Percentiles rank a stretch among this genome's conserved stretches.
Evolutionary conservation across 805 yeast species (phyloP).

Genomic region (Cyberlindnera euphorbiiphila): DNA sequence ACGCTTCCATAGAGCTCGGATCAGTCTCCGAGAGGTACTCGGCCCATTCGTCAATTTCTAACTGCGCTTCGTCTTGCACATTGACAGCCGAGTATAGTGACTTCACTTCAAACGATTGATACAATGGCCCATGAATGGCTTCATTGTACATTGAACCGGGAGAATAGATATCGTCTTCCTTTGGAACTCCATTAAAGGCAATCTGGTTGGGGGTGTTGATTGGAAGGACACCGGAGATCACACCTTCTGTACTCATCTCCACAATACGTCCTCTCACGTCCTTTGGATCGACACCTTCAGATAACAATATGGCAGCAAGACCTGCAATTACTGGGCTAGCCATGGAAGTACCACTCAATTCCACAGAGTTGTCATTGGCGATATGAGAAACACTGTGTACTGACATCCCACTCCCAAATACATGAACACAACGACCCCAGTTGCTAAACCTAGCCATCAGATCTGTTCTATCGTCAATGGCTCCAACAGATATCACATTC

Average conservation of each 20-base stretch:
- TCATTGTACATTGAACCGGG: constrained; percentile 10
- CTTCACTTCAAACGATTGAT: not conserved
- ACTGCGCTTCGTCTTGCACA: constrained; percentile 3
- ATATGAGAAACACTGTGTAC: constrained; percentile 52
- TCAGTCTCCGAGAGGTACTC: constrained; percentile 6
- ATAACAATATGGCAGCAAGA: constrained; percentile 49
- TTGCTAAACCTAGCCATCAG: constrained; percentile 76
- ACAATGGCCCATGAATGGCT: constrained; percentile 1
- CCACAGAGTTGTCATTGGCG: constrained; percentile 19
- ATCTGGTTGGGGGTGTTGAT: constrained; percentile 61
- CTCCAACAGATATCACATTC: constrained; percentile 78
- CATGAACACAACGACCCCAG: constrained; percentile 89
- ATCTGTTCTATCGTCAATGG: constrained; percentile 74
- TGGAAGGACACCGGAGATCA: constrained; percentile 43
- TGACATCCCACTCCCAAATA: constrained; percentile 77
- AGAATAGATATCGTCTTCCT: constrained; percentile 29
- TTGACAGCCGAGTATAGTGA: not conserved
- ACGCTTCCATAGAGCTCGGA: constrained; percentile 3
- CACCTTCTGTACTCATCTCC: constrained; percentile 43
- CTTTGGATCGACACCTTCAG: constrained; percentile 43
- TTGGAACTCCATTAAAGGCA: constrained; percentile 35
- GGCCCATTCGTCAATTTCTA: constrained; percentile 12
- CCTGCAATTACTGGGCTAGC: constrained; percentile 77
- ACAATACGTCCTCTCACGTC: constrained; percentile 41
- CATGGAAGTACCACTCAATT: constrained; percentile 77